phyloP scores from a whole-genome alignment of 371 early-diverging fungal genomes.

The Chytridiales sp. region DNA sequence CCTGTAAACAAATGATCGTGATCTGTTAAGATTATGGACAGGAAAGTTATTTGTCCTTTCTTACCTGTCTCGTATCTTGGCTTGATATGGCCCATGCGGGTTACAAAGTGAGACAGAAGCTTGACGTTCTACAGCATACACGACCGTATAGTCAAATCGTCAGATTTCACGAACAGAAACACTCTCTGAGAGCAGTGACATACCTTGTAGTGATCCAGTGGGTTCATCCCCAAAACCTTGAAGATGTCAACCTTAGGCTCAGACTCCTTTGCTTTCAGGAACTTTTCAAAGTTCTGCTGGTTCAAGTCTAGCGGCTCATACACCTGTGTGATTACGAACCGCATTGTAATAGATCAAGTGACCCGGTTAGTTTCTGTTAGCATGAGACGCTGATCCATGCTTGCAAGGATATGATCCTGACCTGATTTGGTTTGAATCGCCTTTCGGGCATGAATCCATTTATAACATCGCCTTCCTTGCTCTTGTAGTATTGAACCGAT shows the following conservation, averaged over 20 bases:
- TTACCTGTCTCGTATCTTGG: constrained; percentile 70
- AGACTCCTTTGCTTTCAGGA: constrained; percentile 38
- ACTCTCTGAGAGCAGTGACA: background rate
- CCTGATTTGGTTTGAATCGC: too few relatives aligned
- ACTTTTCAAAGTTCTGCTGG: constrained; percentile 48
- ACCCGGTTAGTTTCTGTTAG: too few relatives aligned
- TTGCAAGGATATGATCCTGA: too few relatives aligned
- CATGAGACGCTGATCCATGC: too few relatives aligned
- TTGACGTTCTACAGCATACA: constrained; percentile 50
- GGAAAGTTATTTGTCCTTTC: too few relatives aligned
- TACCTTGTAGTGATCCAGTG: constrained; percentile 73
- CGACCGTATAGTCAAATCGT: background rate
- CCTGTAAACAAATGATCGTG: constrained; percentile 28
- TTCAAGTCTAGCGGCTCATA: constrained; percentile 59
- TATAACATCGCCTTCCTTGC: too few relatives aligned
- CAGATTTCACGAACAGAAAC: background rate
- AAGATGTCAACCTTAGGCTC: constrained; percentile 60
- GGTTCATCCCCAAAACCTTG: constrained; percentile 64
- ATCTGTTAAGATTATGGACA: too few relatives aligned
- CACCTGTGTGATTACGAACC: constrained; percentile 30
- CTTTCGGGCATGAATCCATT: too few relatives aligned
- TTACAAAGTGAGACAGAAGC: constrained; percentile 70
- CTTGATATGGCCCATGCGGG: constrained; percentile 78
- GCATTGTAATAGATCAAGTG: too few relatives aligned
- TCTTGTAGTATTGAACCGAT: too few relatives aligned